Percentiles rank a stretch among this genome's conserved stretches.
Evolutionary conservation across 352 stramenopile species (phyloP).

Genomic region (Phytophthora sp.): DNA sequence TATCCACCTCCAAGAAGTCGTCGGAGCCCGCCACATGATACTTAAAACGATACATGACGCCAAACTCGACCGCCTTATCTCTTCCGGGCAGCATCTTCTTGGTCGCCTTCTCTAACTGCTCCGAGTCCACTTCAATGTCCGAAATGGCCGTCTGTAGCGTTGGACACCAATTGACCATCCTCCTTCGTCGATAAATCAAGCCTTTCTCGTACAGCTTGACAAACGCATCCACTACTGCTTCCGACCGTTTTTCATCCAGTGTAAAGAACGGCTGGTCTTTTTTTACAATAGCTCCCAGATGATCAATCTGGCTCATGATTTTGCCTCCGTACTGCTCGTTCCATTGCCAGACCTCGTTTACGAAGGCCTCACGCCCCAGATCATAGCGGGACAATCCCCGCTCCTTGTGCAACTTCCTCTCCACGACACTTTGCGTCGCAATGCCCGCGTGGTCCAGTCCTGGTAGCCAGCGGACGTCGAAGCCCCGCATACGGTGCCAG

Average conservation of each 20-base stretch:
- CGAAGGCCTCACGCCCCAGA: conserved; percentile 96
- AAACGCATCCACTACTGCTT: conserved; percentile 71
- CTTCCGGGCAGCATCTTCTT: conserved; percentile 79
- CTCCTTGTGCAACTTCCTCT: conserved; percentile 98
- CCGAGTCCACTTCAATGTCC: conserved; percentile 98
- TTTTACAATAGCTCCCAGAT: conserved; percentile 95
- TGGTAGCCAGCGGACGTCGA: conserved; percentile 97
- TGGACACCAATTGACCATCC: conserved; percentile 98
- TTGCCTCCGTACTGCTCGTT: conserved; percentile 97
- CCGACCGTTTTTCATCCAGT: conserved; percentile 95
- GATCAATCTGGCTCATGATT: conserved; percentile 96
- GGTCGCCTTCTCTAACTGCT: conserved; percentile 94
- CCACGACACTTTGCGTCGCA: conserved; percentile 98
- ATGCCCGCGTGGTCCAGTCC: conserved; percentile 99
- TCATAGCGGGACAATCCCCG: conserved; percentile 91
- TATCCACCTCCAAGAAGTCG: conserved; percentile 94
- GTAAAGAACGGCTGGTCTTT: conserved; percentile 98
- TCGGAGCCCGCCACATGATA: conserved; percentile 74
- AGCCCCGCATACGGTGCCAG: conserved; percentile 98
- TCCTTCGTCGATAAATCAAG: conserved; percentile 95
- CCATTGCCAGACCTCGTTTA: conserved; percentile 98
- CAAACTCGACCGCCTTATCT: conserved; percentile 75
- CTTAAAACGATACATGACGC: conserved; percentile 82
- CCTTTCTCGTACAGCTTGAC: conserved; percentile 96
- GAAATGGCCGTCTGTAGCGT: conserved; percentile 96